Evolutionary conservation across 345 rosid species (phyloP).

Genomic region (Syzygium oleosum): DNA sequence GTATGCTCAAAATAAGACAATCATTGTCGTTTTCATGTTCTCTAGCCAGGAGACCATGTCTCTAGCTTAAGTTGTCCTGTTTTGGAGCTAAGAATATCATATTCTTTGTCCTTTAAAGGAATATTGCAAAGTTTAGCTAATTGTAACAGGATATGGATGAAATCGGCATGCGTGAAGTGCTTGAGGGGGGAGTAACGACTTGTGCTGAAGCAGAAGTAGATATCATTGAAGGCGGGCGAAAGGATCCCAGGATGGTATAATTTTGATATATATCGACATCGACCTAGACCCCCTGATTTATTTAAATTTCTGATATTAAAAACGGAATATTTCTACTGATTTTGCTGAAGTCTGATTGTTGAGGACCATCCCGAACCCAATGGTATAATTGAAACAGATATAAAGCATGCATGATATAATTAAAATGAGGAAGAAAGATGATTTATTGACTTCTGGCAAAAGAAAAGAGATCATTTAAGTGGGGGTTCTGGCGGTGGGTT

Average conservation of each 20-base stretch:
- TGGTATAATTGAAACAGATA: too few relatives aligned
- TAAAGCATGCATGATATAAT: background rate
- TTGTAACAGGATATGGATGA: background rate
- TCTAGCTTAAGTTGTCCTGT: background rate
- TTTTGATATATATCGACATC: background rate
- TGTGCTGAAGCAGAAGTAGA: background rate
- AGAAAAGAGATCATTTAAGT: too few relatives aligned
- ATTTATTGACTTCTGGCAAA: background rate
- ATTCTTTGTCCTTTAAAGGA: background rate
- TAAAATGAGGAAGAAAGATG: background rate
- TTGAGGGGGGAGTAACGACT: background rate
- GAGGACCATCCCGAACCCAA: background rate
- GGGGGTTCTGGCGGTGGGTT: too few relatives aligned
- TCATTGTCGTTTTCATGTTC: background rate
- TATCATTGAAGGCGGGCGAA: background rate
- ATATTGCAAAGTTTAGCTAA: background rate
- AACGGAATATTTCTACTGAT: background rate
- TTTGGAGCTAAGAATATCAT: background rate
- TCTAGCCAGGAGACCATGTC: background rate
- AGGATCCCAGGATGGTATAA: background rate
- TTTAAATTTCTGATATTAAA: background rate
- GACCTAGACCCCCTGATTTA: background rate
- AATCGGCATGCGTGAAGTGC: background rate
- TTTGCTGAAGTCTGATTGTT: background rate
- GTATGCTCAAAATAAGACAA: background rate